A percentile compares a stretch with the other conserved stretches of the same genome.
Evolutionary conservation across 2,329 filamentous ascomycete genomes (phyloP).

Genomic region (Proliferodiscus dingleyae): DNA sequence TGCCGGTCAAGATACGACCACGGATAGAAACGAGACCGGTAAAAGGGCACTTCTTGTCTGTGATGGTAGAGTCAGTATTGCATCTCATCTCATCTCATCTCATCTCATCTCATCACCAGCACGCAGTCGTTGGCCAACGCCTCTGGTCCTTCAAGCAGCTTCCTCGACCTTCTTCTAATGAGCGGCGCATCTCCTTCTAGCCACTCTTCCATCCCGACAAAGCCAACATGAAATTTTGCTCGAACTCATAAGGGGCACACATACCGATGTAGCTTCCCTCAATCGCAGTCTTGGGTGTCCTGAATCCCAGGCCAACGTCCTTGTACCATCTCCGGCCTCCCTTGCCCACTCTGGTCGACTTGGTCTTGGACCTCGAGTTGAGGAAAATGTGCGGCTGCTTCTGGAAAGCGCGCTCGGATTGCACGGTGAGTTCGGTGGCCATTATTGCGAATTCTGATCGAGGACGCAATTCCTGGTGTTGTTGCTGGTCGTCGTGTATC

Average conservation of each 20-base stretch:
- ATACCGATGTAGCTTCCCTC: conserved; percentile 98
- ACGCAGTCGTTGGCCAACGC: no score
- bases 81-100: no score
- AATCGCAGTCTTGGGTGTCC: conserved; percentile 97
- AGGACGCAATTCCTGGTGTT: conserved; percentile 25
- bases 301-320: conserved; percentile 98
- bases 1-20: conserved; percentile 99
- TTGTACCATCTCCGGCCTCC: conserved; percentile 95
- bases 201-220: no score
- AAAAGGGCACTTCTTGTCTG: conserved; percentile 99
- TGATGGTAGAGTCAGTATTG: conserved; percentile 23
- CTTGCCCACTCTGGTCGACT: conserved; percentile 83
- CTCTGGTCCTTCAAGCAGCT: no score
- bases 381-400: conserved; percentile 99
- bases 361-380: conserved; percentile 89
- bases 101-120: no score
- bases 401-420: conserved; percentile 99
- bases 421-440: conserved; percentile 98
- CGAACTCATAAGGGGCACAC: no score
- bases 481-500: conserved; percentile 10
- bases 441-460: conserved; percentile 46
- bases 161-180: no score
- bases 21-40: conserved; percentile 98
- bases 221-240: no score
- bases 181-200: no score